phyloP scores from a whole-genome alignment of 2,329 filamentous ascomycete genomes.

The Sporothrix schenckii region DNA sequence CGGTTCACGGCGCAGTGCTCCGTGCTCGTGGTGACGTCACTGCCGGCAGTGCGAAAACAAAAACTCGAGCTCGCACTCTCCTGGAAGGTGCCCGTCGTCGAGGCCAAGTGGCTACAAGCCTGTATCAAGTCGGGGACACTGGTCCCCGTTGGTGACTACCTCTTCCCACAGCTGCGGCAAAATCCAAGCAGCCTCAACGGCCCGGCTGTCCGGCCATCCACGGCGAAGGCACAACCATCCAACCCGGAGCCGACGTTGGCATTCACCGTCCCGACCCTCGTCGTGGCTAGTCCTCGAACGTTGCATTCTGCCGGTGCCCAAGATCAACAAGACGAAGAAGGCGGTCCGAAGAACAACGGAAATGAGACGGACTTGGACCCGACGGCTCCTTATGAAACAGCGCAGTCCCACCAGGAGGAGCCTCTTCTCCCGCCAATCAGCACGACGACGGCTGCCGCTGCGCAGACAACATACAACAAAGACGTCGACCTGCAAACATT shows the following conservation, averaged over 20 bases:
- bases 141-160: slow-evolving; percentile 51
- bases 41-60: slow-evolving; percentile 63
- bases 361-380: slow-evolving; percentile 18
- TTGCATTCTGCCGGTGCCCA: slow-evolving; percentile 8
- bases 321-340: neutral
- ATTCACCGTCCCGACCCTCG: slow-evolving; percentile 33
- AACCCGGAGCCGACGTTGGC: slow-evolving; percentile 33
- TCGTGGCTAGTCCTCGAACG: slow-evolving; percentile 29
- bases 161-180: slow-evolving; percentile 53
- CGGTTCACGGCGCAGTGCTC: slow-evolving; percentile 71
- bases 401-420: slow-evolving; percentile 43
- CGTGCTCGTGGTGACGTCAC: slow-evolving; percentile 71
- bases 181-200: slow-evolving; percentile 33
- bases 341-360: neutral
- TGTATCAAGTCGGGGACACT: slow-evolving; percentile 65
- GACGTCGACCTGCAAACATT: neutral
- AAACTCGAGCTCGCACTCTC: slow-evolving; percentile 77
- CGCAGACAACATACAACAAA: neutral
- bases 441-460: slow-evolving; percentile 36
- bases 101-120: slow-evolving; percentile 80
- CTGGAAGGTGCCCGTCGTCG: slow-evolving; percentile 80
- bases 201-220: slow-evolving; percentile 8
- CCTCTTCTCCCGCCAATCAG: slow-evolving; percentile 4
- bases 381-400: slow-evolving; percentile 44
- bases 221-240: slow-evolving; percentile 13